phyloP scores from a whole-genome alignment of 345 rosid genomes.

The Sapria himalayana region DNA sequence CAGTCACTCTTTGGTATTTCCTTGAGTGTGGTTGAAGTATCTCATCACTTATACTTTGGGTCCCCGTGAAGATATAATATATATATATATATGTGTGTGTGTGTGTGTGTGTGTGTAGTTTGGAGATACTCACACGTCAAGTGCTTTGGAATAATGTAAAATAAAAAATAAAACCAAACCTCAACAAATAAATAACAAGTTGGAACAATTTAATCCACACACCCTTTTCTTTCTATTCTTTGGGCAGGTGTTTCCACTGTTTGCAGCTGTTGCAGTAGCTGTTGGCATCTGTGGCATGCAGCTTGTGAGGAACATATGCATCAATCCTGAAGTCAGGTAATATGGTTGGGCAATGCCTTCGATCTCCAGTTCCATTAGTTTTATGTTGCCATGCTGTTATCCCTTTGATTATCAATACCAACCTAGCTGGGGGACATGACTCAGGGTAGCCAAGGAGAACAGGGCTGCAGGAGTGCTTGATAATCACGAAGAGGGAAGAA shows the following conservation, averaged over 20 bases:
- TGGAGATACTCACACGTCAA: not conserved
- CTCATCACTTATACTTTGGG: not conserved
- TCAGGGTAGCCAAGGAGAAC: constrained; percentile 22
- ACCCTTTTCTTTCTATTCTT: not conserved
- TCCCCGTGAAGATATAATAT: no score
- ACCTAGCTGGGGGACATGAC: no score
- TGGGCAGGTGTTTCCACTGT: constrained; percentile 32
- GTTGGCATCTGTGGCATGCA: constrained; percentile 41
- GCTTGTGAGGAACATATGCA: constrained; percentile 28
- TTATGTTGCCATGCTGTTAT: no score
- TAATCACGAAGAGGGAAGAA: constrained; percentile 36
- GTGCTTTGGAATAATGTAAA: not conserved
- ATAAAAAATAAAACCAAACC: not conserved
- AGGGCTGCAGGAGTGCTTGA: constrained; percentile 40
- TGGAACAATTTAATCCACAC: no score
- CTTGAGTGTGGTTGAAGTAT: not conserved
- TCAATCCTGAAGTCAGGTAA: constrained; percentile 50
- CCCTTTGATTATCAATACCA: no score
- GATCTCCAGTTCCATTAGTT: no score
- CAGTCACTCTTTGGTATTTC: not conserved
- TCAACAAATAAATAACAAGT: not conserved
- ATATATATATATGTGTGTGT: not conserved
- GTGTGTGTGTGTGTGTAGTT: no score
- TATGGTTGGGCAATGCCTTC: no score
- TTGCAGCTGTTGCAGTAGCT: constrained; percentile 31